Conservation (phyloP, 2,329 filamentous ascomycete genomes). For the Fusarium ramigenum region DNA sequence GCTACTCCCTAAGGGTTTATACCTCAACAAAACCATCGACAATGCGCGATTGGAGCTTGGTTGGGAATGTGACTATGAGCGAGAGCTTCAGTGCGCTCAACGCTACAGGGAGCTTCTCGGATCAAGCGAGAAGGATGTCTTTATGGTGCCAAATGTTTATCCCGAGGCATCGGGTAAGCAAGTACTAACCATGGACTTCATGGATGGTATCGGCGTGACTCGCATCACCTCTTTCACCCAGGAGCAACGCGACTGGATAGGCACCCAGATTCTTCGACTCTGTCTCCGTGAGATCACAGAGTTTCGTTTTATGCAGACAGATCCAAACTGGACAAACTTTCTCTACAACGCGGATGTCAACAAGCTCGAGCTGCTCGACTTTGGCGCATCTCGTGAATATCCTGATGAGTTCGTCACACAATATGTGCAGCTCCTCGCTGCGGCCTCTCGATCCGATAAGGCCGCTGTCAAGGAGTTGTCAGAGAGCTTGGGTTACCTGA, state of each 20-base stretch:
- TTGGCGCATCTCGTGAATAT: slow-evolving; percentile 90
- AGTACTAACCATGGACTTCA: slow-evolving; percentile 92
- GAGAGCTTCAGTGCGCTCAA: slow-evolving; percentile 83
- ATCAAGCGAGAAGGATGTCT: slow-evolving; percentile 69
- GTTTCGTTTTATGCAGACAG: slow-evolving; percentile 98
- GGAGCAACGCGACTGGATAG: slow-evolving; percentile 92
- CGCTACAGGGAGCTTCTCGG: slow-evolving; percentile 80
- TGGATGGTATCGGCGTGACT: slow-evolving; percentile 87
- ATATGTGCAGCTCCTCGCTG: slow-evolving; percentile 83
- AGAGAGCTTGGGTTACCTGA: slow-evolving; percentile 86
- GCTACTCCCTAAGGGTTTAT: slow-evolving; percentile 89
- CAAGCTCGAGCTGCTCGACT: slow-evolving; percentile 91
- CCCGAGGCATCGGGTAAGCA: slow-evolving; percentile 82
- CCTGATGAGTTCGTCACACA: slow-evolving; percentile 80
- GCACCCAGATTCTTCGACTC: slow-evolving; percentile 89
- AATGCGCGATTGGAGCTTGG: slow-evolving; percentile 91
- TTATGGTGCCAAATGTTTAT: slow-evolving; percentile 82
- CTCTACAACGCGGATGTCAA: slow-evolving; percentile 79
- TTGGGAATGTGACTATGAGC: slow-evolving; percentile 96
- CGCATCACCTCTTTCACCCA: slow-evolving; percentile 80
- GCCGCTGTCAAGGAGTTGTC: slow-evolving; percentile 72
- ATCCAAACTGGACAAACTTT: slow-evolving; percentile 99
- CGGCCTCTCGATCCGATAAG: slow-evolving; percentile 78
- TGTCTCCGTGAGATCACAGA: slow-evolving; percentile 93
- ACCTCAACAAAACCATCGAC: slow-evolving; percentile 95